Evolutionary conservation across 345 rosid species (phyloP).

Genomic region (Arabidopsis arenosa): DNA sequence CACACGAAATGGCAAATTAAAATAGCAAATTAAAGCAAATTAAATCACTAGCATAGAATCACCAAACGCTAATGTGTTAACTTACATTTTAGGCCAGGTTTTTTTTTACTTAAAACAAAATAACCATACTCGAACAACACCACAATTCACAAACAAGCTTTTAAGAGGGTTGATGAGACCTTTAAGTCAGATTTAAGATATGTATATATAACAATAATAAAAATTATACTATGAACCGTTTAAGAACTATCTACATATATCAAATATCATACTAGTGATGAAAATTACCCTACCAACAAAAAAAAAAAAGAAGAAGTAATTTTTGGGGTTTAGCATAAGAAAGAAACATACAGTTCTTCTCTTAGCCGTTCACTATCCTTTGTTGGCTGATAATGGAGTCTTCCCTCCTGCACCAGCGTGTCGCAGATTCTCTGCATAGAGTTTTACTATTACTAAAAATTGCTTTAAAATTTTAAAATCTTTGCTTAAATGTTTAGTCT

Average conservation of each 20-base stretch:
- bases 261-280: conserved; percentile 23
- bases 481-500: conserved; percentile 3
- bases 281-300: conserved; percentile 17
- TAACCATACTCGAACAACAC: neutral
- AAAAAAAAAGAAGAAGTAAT: neutral
- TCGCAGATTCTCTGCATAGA: conserved; percentile 74
- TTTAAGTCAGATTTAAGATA: conserved; percentile 15
- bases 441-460: neutral
- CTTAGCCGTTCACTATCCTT: conserved; percentile 49
- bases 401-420: conserved; percentile 62
- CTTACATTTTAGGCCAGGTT: neutral
- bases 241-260: conserved; percentile 42
- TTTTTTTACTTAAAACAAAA: neutral
- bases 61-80: neutral
- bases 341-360: conserved; percentile 47
- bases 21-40: too few relatives aligned
- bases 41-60: neutral
- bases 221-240: conserved; percentile 18
- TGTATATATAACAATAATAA: neutral
- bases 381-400: conserved; percentile 67
- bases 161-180: conserved; percentile 5
- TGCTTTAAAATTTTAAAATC: neutral
- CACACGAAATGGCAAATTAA: neutral
- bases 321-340: conserved; percentile 30
- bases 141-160: neutral